These are phyloP conservation scores for Backusella luteola DNA, from an alignment of 192 early-diverging fungal species.

Conservation along the genomic window DNA sequence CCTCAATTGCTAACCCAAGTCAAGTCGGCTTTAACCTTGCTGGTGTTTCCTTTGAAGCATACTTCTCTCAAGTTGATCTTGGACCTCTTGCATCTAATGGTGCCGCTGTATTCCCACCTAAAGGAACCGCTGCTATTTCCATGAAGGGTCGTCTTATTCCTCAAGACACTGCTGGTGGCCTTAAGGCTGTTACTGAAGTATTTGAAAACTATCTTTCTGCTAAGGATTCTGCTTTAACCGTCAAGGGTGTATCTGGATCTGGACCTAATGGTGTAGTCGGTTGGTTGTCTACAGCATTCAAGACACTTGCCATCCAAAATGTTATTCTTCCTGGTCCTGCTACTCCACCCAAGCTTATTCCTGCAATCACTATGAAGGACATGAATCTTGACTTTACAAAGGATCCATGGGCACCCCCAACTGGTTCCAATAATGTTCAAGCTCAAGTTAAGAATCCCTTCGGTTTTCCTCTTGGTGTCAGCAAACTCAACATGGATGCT, in stretches of 20 bases:
- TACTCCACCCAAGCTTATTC: conserved; percentile 36
- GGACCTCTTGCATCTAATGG: conserved; percentile 56
- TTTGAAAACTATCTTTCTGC: conserved; percentile 53
- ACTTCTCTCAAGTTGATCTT: conserved; percentile 38
- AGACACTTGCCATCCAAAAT: conserved; percentile 36
- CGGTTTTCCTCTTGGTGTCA: conserved; percentile 41
- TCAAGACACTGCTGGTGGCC: conserved; percentile 40
- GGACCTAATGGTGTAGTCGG: conserved; percentile 36
- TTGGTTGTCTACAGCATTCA: conserved; percentile 46
- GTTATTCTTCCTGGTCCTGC: conserved; percentile 31
- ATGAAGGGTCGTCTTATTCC: conserved; percentile 51
- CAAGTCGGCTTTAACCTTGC: conserved; percentile 49
- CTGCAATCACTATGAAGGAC: conserved; percentile 39
- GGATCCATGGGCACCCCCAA: conserved; percentile 41
- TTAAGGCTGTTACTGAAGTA: conserved; percentile 45
- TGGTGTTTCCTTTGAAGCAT: conserved; percentile 45
- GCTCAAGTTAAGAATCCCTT: conserved; percentile 41
- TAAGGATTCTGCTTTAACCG: conserved; percentile 23
- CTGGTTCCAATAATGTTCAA: conserved; percentile 39
- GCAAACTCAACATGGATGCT: conserved; percentile 46
- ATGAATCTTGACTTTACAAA: conserved; percentile 50
- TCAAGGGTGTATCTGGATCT: conserved; percentile 26
- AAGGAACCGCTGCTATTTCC: conserved; percentile 32
- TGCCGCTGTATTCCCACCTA: conserved; percentile 39
- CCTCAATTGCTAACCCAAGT: conserved; percentile 59